A percentile compares a stretch with the other conserved stretches of the same genome.
Conservation (phyloP, 2,329 filamentous ascomycete species). For the Cordyceps farinosa region DNA sequence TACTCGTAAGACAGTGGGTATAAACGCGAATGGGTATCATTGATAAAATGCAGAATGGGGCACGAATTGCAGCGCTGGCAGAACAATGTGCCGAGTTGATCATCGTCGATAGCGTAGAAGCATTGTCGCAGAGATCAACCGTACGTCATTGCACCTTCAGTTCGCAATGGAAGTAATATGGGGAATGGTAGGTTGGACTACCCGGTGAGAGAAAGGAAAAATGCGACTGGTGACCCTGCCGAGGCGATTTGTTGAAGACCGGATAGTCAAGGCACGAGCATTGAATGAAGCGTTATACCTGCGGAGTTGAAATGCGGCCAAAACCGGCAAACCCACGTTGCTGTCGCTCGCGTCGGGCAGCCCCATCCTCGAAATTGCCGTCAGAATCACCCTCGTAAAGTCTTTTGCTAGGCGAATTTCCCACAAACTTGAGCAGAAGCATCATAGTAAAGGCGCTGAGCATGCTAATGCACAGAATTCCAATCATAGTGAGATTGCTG, state of each 20-base stretch:
- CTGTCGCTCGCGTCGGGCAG: conserved; percentile 53
- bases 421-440: conserved; percentile 57
- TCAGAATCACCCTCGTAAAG: conserved; percentile 37
- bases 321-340: conserved; percentile 56
- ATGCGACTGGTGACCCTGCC: conserved; percentile 10
- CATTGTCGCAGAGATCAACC: conserved; percentile 44
- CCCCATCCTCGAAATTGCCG: conserved; percentile 55
- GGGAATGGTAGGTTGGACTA: conserved; percentile 38
- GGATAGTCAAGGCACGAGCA: conserved; percentile 14
- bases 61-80: neutral
- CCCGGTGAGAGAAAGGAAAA: conserved; percentile 21
- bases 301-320: conserved; percentile 31
- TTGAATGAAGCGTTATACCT: conserved; percentile 21
- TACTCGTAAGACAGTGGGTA: conserved; percentile 42
- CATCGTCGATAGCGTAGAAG: conserved; percentile 47
- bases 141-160: neutral
- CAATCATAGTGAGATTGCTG: conserved; percentile 86
- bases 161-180: neutral
- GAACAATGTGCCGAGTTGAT: neutral
- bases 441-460: conserved; percentile 67
- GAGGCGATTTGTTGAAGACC: conserved; percentile 31
- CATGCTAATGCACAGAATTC: conserved; percentile 76
- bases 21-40: conserved; percentile 46
- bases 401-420: conserved; percentile 50
- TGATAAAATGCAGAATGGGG: conserved; percentile 26